Conservation (phyloP, 2,329 filamentous ascomycete species). For the Pseudocercospora crystallina region DNA sequence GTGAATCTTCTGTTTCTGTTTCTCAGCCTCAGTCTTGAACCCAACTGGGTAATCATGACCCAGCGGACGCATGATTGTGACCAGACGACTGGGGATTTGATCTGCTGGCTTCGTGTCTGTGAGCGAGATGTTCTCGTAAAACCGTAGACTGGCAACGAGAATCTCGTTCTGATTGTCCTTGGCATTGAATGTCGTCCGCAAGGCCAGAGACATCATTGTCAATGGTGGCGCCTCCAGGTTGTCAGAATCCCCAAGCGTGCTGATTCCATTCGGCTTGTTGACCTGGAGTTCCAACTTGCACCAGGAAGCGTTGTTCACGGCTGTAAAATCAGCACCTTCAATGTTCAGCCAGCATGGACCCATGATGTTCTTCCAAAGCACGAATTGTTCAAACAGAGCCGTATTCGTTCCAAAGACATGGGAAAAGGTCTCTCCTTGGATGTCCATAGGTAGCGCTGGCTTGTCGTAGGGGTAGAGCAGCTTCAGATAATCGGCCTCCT, state of each 20-base stretch:
- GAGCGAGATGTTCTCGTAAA: slow-evolving; percentile 87
- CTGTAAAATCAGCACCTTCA: slow-evolving; percentile 75
- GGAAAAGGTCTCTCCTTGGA: slow-evolving; percentile 84
- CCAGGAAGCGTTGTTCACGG: slow-evolving; percentile 90
- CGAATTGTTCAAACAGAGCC: slow-evolving; percentile 93
- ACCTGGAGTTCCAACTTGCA: slow-evolving; percentile 92
- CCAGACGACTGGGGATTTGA: slow-evolving; percentile 83
- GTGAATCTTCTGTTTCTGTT: slow-evolving; percentile 74
- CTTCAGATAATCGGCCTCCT: slow-evolving; percentile 88
- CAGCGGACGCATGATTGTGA: slow-evolving; percentile 84
- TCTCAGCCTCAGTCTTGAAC: slow-evolving; percentile 75
- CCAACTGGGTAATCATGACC: slow-evolving; percentile 74
- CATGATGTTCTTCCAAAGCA: slow-evolving; percentile 98
- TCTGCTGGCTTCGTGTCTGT: slow-evolving; percentile 86
- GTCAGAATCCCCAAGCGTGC: slow-evolving; percentile 72
- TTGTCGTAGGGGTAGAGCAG: slow-evolving; percentile 94
- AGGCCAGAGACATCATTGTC: slow-evolving; percentile 91
- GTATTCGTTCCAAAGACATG: slow-evolving; percentile 93
- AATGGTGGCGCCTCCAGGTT: slow-evolving; percentile 80
- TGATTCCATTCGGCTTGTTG: slow-evolving; percentile 73
- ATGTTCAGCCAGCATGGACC: slow-evolving; percentile 97
- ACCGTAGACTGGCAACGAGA: slow-evolving; percentile 81
- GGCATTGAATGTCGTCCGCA: slow-evolving; percentile 83
- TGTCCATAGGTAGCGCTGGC: slow-evolving; percentile 67
- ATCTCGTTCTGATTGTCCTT: slow-evolving; percentile 98